Conservation (phyloP, 139 green algal species). For the Micractinium conductrix region DNA sequence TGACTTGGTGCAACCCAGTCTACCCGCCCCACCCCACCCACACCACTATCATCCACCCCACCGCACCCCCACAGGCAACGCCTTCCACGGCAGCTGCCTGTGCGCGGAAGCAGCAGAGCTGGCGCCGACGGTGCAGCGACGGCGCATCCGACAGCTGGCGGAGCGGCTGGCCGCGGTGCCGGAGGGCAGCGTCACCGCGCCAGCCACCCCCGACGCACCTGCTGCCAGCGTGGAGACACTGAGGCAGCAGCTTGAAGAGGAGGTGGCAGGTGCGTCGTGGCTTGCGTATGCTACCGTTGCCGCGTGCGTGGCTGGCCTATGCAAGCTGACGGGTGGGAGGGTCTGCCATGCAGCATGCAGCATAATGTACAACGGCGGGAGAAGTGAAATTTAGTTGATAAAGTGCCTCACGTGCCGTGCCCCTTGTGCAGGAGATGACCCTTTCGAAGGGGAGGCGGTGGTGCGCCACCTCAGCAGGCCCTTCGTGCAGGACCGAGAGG, state of each 20-base stretch:
- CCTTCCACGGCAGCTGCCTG: conserved; percentile 73
- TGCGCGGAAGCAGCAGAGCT: conserved; percentile 55
- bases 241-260: conserved; percentile 50
- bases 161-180: conserved; percentile 20
- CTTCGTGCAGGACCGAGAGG: conserved; percentile 42
- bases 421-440: conserved; percentile 72
- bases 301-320: no score
- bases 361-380: no score
- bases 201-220: not conserved
- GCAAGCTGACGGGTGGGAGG: no score
- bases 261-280: no score
- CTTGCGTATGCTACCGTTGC: no score
- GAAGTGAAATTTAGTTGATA: no score
- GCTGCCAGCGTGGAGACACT: conserved; percentile 42
- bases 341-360: no score
- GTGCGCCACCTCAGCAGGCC: conserved; percentile 41
- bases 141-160: conserved; percentile 17
- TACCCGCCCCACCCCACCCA: no score
- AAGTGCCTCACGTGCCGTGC: no score
- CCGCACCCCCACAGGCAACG: no score
- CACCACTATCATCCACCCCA: no score
- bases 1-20: no score
- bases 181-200: not conserved
- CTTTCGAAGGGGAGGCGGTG: conserved; percentile 73
- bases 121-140: conserved; percentile 29